These are phyloP conservation scores for Sclerotinia borealis DNA, from an alignment of 2,329 filamentous ascomycete species.

Conservation along the genomic window DNA sequence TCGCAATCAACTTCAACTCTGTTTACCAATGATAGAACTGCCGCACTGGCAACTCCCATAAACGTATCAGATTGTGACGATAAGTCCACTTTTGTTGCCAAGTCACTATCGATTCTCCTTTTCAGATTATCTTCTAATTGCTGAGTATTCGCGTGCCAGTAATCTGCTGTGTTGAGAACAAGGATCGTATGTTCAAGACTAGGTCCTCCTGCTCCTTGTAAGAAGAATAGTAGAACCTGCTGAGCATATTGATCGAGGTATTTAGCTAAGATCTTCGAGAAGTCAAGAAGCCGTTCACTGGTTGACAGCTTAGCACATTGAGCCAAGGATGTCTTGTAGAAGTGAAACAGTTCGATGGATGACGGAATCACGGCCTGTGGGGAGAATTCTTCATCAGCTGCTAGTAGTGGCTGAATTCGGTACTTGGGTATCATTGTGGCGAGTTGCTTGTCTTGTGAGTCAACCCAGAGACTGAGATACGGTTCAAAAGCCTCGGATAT, in stretches of 20 bases:
- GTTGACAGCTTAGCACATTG: conserved; percentile 97
- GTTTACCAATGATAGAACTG: conserved; percentile 76
- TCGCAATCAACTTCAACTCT: conserved; percentile 79
- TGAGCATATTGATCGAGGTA: conserved; percentile 95
- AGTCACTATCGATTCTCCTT: conserved; percentile 75
- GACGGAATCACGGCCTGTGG: conserved; percentile 84
- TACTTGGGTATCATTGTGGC: conserved; percentile 82
- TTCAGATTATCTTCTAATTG: conserved; percentile 95
- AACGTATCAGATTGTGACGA: conserved; percentile 93
- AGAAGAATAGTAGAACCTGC: conserved; percentile 73
- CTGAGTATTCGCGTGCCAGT: conserved; percentile 89
- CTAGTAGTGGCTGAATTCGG: conserved; percentile 71
- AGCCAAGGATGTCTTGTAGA: conserved; percentile 86
- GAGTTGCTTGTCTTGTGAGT: conserved; percentile 87
- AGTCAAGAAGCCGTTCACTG: conserved; percentile 75
- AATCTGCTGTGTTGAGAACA: conserved; percentile 94
- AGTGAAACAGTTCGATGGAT: conserved; percentile 94
- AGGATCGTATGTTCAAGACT: conserved; percentile 71
- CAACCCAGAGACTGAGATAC: conserved; percentile 94
- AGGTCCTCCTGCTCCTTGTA: conserved; percentile 45
- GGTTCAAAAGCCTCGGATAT: conserved; percentile 97
- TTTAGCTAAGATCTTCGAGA: conserved; percentile 80
- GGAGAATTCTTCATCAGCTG: conserved; percentile 86
- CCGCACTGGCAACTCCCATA: conserved; percentile 86
- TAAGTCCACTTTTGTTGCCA: conserved; percentile 72